Evolutionary conservation across 192 early-diverging fungal genomes (phyloP).

Genomic region (Backusella psychrophila): DNA sequence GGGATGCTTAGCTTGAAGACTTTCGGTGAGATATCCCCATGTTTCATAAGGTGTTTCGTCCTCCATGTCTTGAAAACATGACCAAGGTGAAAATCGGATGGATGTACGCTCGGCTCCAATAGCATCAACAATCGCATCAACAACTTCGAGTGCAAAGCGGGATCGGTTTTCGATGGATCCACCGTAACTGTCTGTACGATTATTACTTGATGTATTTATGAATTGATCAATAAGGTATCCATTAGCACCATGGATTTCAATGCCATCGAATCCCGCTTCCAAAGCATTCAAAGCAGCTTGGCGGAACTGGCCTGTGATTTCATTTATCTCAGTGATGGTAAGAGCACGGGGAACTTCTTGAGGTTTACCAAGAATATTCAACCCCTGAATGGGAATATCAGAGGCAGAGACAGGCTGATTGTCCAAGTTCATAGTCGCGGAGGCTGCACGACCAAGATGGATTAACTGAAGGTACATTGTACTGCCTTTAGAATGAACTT

Average conservation of each 20-base stretch:
- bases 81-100: slow-evolving; percentile 31
- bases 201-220: slow-evolving; percentile 70
- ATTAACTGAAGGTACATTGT: slow-evolving; percentile 55
- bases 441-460: slow-evolving; percentile 27
- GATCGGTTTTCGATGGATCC: slow-evolving; percentile 18
- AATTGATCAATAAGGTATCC: slow-evolving; percentile 88
- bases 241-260: slow-evolving; percentile 89
- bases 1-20: slow-evolving; percentile 23
- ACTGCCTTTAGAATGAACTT: slow-evolving; percentile 53
- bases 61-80: slow-evolving; percentile 26
- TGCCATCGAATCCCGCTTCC: slow-evolving; percentile 79
- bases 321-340: slow-evolving; percentile 1
- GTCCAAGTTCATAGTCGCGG: not conserved
- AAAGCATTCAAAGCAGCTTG: slow-evolving; percentile 66
- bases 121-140: slow-evolving; percentile 4
- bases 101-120: slow-evolving; percentile 24
- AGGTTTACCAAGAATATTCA: not conserved
- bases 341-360: slow-evolving; percentile 21
- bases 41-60: slow-evolving; percentile 21
- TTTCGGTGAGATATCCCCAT: slow-evolving; percentile 20
- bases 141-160: slow-evolving; percentile 22
- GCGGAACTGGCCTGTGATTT: not conserved
- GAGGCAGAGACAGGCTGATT: slow-evolving; percentile 25
- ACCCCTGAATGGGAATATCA: slow-evolving; percentile 12
- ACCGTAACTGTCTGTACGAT: slow-evolving; percentile 56